Conservation (phyloP, 306 rosid genomes). For the Oemleria cerasiformis region DNA sequence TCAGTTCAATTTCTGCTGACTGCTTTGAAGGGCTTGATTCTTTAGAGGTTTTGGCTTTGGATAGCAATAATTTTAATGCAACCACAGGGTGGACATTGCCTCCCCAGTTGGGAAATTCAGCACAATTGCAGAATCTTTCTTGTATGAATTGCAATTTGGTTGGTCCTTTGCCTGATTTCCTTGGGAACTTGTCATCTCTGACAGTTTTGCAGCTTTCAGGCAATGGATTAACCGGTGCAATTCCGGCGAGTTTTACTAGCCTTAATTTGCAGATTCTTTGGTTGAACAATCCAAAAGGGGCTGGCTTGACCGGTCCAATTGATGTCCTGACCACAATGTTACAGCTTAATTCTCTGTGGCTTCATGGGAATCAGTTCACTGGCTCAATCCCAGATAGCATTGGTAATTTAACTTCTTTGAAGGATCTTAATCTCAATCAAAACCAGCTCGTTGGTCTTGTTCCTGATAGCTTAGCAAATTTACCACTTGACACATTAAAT, state of each 20-base stretch:
- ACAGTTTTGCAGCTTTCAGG: constrained; percentile 56
- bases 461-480: constrained; percentile 57
- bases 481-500: constrained; percentile 49
- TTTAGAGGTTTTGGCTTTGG: constrained; percentile 75
- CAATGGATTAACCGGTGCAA: constrained; percentile 49
- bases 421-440: constrained; percentile 70
- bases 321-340: constrained; percentile 60
- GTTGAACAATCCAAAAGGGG: constrained; percentile 70
- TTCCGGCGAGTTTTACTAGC: constrained; percentile 42
- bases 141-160: constrained; percentile 63
- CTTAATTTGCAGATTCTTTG: constrained; percentile 51
- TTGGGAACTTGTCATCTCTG: constrained; percentile 59
- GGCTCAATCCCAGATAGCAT: constrained; percentile 68
- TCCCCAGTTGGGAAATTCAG: constrained; percentile 31
- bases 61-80: constrained; percentile 52
- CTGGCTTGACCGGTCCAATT: constrained; percentile 55
- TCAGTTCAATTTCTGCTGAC: constrained; percentile 69
- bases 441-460: constrained; percentile 73
- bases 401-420: constrained; percentile 58
- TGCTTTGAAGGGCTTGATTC: constrained; percentile 59
- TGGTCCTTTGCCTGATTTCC: constrained; percentile 73
- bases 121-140: constrained; percentile 59
- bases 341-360: constrained; percentile 68
- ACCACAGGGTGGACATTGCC: constrained; percentile 74
- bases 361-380: constrained; percentile 78